Evolutionary conservation across 345 rosid species (phyloP).

Genomic region (Camelina hispida): DNA sequence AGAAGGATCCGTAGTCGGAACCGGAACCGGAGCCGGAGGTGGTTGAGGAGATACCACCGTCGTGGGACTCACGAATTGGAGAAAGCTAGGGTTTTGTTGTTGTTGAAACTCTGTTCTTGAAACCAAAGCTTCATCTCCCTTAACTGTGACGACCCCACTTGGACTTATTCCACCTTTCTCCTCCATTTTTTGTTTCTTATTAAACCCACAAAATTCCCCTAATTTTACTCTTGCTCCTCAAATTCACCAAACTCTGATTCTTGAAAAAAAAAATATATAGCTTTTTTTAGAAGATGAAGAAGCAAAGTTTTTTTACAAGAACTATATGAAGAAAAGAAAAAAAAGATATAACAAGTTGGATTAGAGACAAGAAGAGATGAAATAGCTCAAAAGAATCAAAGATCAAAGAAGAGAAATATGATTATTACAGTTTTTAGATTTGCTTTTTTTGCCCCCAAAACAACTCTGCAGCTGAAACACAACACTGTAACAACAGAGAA

Average conservation of each 20-base stretch:
- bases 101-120: constrained; percentile 58
- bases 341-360: constrained; percentile 9
- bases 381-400: constrained; percentile 24
- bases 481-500: constrained; percentile 41
- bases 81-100: constrained; percentile 48
- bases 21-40: constrained; percentile 6
- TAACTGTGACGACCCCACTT: constrained; percentile 51
- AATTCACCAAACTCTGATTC: constrained; percentile 14
- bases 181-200: constrained; percentile 57
- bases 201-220: constrained; percentile 13
- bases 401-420: constrained; percentile 31
- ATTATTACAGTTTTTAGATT: constrained; percentile 29
- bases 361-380: constrained; percentile 18
- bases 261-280: not conserved
- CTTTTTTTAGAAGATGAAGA: constrained; percentile 22
- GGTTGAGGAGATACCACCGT: constrained; percentile 34
- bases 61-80: constrained; percentile 41
- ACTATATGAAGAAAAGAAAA: not conserved
- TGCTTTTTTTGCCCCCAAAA: constrained; percentile 21
- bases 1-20: not conserved
- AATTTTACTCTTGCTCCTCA: constrained; percentile 19
- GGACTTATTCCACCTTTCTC: constrained; percentile 57
- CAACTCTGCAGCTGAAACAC: constrained; percentile 29
- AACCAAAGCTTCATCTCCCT: constrained; percentile 59
- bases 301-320: constrained; percentile 27